Base-by-base conservation (phyloP, 2,329 filamentous ascomycete species). In the Cordyceps tenuipes region DNA sequence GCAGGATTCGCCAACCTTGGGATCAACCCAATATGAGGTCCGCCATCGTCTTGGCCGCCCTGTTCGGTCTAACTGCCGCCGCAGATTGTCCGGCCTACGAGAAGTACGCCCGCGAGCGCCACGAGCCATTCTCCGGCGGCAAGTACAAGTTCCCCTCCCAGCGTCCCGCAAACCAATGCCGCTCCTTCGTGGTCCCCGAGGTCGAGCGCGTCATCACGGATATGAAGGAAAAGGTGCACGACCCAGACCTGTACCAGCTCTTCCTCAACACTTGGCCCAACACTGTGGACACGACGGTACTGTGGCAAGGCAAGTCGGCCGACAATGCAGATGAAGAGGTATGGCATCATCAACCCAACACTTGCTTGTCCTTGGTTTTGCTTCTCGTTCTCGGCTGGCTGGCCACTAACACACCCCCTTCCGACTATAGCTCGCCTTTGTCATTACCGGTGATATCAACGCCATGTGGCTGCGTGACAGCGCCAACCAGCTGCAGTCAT, bases 381-480 rank as follows among this genome's bases (percentile, higher is more conserved):
- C 23, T n/a, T n/a, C 26, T 23, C 9, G 6, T 31, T n/a, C 31
- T 29, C 23, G 8, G 23, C 10, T 50, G n/a, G 19, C 9, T n/a
- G 43, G 41, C 41, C 41, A 21, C 43, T 46, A 21, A 36, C 19
- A 39, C 34, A 1, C 34, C 34, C 34, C 23, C 23, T 4, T 23
- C 23, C 29, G 34, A 36, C 12, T 8, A 43, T 57, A 84, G 62
- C 87, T 93, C 64, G 87, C 85, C 55, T 93, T 92, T 69, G 84
- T 92, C 62, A 89, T 92, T 39, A 95, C 90, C 0, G 91, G 90
- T 34, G 90, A 95, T 68, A 96, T 96, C 71, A 87, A 95, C 65
- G 92, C 93, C 0, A 91, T 96, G 75, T 97, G 93, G 93, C 77
- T 97, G 57, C 85, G 93, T 51, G 92, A 97, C 72, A 95, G 89